Conservation (phyloP, 148 eudicot species). For the Talinum fruticosum region DNA sequence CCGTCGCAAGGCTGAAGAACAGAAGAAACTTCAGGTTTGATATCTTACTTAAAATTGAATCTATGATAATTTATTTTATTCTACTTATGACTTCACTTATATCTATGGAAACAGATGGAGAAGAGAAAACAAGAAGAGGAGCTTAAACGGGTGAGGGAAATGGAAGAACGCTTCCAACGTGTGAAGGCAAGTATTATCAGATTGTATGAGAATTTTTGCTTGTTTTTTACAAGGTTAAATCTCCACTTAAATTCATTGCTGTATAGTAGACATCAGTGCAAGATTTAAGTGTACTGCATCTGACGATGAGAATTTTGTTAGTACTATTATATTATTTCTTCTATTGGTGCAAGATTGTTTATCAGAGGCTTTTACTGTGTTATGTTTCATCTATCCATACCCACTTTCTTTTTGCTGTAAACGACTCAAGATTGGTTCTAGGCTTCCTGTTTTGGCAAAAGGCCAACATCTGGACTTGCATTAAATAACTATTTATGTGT, state of each 20-base stretch:
- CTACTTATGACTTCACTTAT: conserved; percentile 22
- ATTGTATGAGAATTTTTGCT: neutral
- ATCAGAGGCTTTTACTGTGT: neutral
- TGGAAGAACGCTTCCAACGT: conserved; percentile 81
- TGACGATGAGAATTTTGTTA: neutral
- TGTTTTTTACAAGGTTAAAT: neutral
- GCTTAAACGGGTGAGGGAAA: conserved; percentile 70
- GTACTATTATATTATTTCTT: neutral
- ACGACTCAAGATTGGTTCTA: neutral
- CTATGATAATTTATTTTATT: neutral
- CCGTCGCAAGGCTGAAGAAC: conserved; percentile 90
- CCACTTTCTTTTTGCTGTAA: neutral
- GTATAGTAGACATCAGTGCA: neutral
- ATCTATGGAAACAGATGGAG: conserved; percentile 60
- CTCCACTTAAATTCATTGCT: neutral
- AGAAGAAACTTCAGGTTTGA: conserved; percentile 75
- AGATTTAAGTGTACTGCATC: neutral
- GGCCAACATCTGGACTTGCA: neutral
- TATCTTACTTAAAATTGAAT: neutral
- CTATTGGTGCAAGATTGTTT: neutral
- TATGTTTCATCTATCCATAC: neutral
- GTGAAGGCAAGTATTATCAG: conserved; percentile 52
- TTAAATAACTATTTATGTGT: neutral
- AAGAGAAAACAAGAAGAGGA: conserved; percentile 98
- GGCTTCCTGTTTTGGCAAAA: neutral